Evolutionary conservation across 331 rosid species (phyloP).

Genomic region (Cydonia oblonga): DNA sequence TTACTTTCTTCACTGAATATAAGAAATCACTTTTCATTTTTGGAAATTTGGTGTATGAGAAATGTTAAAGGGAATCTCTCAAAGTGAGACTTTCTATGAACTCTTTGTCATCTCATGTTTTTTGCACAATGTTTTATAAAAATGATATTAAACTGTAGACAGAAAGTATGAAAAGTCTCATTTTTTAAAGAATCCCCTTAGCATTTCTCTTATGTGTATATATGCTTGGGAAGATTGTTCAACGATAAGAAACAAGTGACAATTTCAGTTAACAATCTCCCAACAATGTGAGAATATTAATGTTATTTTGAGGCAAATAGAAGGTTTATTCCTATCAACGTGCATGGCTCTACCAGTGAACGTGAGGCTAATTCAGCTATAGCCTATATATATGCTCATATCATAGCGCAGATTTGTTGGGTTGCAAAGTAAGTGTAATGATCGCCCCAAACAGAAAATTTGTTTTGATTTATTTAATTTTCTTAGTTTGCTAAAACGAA

Average conservation of each 20-base stretch:
- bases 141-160: too few relatives aligned
- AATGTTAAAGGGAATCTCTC: not conserved
- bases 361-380: too few relatives aligned
- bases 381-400: too few relatives aligned
- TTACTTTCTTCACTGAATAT: not conserved
- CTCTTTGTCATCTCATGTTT: too few relatives aligned
- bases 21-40: not conserved
- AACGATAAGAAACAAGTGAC: not conserved
- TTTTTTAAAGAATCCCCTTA: too few relatives aligned
- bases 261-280: not conserved
- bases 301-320: not conserved
- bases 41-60: not conserved
- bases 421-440: conserved; percentile 3
- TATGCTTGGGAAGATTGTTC: not conserved
- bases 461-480: too few relatives aligned
- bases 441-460: not conserved
- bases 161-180: not conserved
- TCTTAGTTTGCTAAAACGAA: too few relatives aligned
- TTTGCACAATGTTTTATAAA: too few relatives aligned
- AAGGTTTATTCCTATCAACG: not conserved
- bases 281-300: not conserved
- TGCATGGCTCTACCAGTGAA: not conserved
- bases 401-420: too few relatives aligned
- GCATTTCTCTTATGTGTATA: too few relatives aligned
- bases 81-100: too few relatives aligned